Evolutionary conservation across 345 rosid genomes (phyloP), one percentile per base, ranked within the genome.

Genomic region (Eucalyptus sp.): DNA sequence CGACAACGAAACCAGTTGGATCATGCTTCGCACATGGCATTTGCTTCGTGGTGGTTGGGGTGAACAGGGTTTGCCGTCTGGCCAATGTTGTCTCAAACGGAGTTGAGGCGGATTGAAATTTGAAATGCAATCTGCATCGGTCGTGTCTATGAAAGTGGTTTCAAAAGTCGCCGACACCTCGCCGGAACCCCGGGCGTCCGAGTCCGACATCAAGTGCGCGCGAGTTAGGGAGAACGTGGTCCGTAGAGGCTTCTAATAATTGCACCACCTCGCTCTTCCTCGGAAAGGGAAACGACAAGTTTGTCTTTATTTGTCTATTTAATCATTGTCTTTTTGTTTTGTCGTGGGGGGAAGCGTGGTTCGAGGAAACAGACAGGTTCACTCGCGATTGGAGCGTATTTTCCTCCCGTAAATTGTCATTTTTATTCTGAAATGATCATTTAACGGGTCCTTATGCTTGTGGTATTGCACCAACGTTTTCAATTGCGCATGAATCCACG

Each of bases 1-100:
- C 2, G 3, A 66, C 43, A 5, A 18, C 1, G 2, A 11, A 71
- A 10, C 1, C 4, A 27, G 46, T 3, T 9, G 3, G 4, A 15
- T 37, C 24, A 10, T 8, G 24, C 44, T 8, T 5, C 25, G 44
- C 41, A 8, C 20, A 22, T 2, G 41, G 12, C 79, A 16, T 22
- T 31, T 8, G 79, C 7, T 37, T 71, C 12, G 3, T 18, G 46
- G 44, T 6, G 46, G 11, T 37, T 22, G 27, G 46, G 46, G 13
- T 71, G 83, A 37, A 10, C 44, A 18, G 81, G 81, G 13, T 18
- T 71, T 18, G 81, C 46, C 12, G 46, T 71, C 81, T 71, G 81
- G 83, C 46, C 27, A 12, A 76, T 41, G 24, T 76, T 22, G 27
- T 76, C 43, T 41, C 83, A 43, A 10, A 12, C 83, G 14, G 83